Conservation (phyloP, 192 early-diverging fungal genomes). For the Backusella morwellensis region DNA sequence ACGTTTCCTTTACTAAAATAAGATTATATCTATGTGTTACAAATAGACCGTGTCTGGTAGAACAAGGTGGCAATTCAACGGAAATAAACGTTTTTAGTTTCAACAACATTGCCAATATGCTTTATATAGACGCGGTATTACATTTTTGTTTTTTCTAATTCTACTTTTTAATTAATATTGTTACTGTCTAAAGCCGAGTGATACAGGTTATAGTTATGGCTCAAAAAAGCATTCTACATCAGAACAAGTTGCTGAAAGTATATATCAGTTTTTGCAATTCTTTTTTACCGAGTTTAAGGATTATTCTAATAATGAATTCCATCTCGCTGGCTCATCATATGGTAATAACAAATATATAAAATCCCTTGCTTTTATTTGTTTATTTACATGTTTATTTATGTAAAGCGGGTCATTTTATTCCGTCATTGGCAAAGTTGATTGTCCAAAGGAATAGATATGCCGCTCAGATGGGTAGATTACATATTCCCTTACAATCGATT, state of each 20-base stretch:
- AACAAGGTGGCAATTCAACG: neutral
- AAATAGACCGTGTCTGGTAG: conserved; percentile 7
- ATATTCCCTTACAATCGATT: conserved; percentile 71
- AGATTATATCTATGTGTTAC: neutral
- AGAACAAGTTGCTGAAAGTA: conserved; percentile 74
- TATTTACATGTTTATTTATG: neutral
- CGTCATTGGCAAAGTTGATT: conserved; percentile 84
- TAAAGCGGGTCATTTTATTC: conserved; percentile 83
- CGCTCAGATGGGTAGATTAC: conserved; percentile 23
- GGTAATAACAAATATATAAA: neutral
- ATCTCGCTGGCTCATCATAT: conserved; percentile 82
- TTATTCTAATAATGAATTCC: conserved; percentile 76
- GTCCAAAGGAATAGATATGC: conserved; percentile 68
- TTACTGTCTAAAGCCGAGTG: conserved; percentile 57
- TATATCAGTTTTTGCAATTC: conserved; percentile 90
- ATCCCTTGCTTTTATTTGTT: neutral
- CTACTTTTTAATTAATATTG: neutral
- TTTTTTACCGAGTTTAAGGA: conserved; percentile 85
- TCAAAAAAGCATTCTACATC: conserved; percentile 64
- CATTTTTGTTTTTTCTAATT: neutral
- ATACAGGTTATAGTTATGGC: conserved; percentile 90
- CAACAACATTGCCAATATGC: conserved; percentile 3
- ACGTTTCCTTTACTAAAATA: neutral
- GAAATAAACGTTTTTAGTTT: conserved; percentile 9
- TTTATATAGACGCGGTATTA: neutral